Conservation (phyloP, 805 yeast species). For the Kregervanrija pseudodelftensis region DNA sequence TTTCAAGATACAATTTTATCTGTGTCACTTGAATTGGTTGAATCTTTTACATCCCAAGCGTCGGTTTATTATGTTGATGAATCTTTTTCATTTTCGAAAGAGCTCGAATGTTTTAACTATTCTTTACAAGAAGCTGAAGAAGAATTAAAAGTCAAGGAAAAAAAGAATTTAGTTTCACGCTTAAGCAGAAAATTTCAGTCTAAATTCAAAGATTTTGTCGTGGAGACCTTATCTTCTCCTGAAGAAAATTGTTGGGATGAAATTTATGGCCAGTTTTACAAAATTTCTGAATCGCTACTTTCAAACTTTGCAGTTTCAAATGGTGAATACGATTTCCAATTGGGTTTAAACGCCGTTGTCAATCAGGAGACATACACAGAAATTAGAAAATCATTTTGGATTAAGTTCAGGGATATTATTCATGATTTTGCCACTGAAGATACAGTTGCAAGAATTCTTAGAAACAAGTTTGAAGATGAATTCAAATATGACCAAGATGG, state of each 20-base stretch:
- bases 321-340: slow-evolving; percentile 47
- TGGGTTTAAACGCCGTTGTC: slow-evolving; percentile 46
- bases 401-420: slow-evolving; percentile 46
- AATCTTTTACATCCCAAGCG: slow-evolving; percentile 27
- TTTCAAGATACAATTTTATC: too few relatives aligned
- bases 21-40: slow-evolving; percentile 9
- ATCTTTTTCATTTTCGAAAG: slow-evolving; percentile 25
- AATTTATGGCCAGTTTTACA: slow-evolving; percentile 37
- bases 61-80: slow-evolving; percentile 28
- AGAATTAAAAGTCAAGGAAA: slow-evolving; percentile 32
- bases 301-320: slow-evolving; percentile 8
- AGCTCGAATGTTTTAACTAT: slow-evolving; percentile 8
- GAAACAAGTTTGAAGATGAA: slow-evolving; percentile 73
- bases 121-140: slow-evolving; percentile 11
- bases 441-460: slow-evolving; percentile 53
- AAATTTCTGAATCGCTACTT: slow-evolving; percentile 17
- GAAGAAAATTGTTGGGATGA: slow-evolving; percentile 53
- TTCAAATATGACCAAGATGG: slow-evolving; percentile 82
- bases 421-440: slow-evolving; percentile 63
- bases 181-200: slow-evolving; percentile 39
- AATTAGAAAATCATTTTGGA: slow-evolving; percentile 59
- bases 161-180: slow-evolving; percentile 35
- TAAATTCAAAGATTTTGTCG: slow-evolving; percentile 44
- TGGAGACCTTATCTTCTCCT: slow-evolving; percentile 44
- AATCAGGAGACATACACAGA: slow-evolving; percentile 35